Evolutionary conservation across 129 eudicot species (phyloP).

Genomic region (Rutidosis leptorrhynchoides): DNA sequence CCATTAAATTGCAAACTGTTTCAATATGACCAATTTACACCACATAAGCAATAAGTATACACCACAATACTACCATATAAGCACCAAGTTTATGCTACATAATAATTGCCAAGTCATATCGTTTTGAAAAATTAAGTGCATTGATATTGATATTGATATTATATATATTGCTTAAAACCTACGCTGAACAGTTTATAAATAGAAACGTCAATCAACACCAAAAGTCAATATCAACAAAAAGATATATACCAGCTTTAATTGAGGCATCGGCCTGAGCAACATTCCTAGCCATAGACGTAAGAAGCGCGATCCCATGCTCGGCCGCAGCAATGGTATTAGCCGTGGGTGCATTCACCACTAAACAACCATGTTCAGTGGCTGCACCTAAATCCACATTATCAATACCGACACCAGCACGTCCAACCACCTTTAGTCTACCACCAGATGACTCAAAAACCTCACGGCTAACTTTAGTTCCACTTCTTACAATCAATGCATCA

Average conservation of each 20-base stretch:
- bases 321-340: conserved; percentile 97
- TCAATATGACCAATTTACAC: neutral
- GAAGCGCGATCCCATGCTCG: conserved; percentile 87
- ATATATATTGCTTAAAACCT: neutral
- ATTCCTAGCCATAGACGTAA: conserved; percentile 86
- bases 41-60: neutral
- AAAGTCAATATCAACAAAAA: neutral
- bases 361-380: conserved; percentile 92
- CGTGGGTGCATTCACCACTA: conserved; percentile 91
- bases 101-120: neutral
- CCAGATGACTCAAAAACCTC: conserved; percentile 86
- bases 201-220: neutral
- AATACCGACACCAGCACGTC: conserved; percentile 92
- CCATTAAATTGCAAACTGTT: neutral
- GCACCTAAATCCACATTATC: conserved; percentile 97
- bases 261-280: conserved; percentile 95
- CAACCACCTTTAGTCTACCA: conserved; percentile 86
- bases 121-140: neutral
- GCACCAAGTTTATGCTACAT: neutral
- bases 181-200: conserved; percentile 12
- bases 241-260: conserved; percentile 57
- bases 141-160: too few species aligned
- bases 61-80: too few species aligned
- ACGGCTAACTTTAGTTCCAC: conserved; percentile 81
- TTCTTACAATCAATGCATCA: conserved; percentile 90